Evolutionary conservation across 2,329 filamentous ascomycete genomes (phyloP), one percentile per base, ranked within the genome.

Genomic region (Trichoderma brevicompactum): DNA sequence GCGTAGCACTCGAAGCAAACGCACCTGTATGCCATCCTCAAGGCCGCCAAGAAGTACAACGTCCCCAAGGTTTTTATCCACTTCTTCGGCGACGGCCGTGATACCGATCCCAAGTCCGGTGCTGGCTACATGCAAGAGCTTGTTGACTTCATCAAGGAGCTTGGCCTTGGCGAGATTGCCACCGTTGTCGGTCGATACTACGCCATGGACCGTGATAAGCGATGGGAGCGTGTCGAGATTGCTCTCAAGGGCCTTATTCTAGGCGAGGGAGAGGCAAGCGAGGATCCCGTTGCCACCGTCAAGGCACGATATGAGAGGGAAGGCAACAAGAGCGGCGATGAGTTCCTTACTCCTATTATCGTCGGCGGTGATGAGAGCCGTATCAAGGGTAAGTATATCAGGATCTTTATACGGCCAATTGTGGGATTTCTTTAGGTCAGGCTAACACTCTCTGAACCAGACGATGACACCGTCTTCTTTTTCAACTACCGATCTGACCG

Each of bases 401-500:
- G 23, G 23, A 19, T 2, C 10, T 23, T 13, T 9, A 1, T n/a
- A 15, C n/a, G 2, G 8, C 5, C 10, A 7, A 2, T 10, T 1
- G 15, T 2, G 7, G 7, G 9, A 49, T 32, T 32, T 36, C 41
- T 10, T 46, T 19, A 53, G 5, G 9, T 3, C 12, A 28, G 9
- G 28, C 34, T 41, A 49, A 44, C 69, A 28, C 32, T 46, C 71
- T 36, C 69, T 66, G 28, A 9, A 36, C 17, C 9, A 93, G 93
- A 98, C 75, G 85, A 91, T 71, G 95, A 99, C 76, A 94, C 92
- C 62, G 86, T 98, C 74, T 98, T 98, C 87, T 98, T 98, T 88
- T 99, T 99, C 91, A 99, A 99, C 88, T 99, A 99, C 86, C 92
- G 95, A 75, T 98, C 95, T 65, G 95, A 99, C 78, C 94, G 95